phyloP scores from a whole-genome alignment of 2,329 filamentous ascomycete species.

The Pseudogymnoascus sp. region DNA sequence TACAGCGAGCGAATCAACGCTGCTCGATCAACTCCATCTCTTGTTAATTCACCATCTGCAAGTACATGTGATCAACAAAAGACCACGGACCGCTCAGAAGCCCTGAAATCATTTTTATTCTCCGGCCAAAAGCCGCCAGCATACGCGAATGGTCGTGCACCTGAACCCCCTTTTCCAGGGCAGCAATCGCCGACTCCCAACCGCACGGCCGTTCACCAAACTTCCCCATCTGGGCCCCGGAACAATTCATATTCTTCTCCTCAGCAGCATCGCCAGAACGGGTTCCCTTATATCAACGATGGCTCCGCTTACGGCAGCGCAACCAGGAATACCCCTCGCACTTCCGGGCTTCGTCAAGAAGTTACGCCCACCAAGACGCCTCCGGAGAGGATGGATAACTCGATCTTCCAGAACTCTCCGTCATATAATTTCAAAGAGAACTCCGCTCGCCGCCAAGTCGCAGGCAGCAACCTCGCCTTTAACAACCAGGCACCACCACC shows the following conservation, averaged over 20 bases:
- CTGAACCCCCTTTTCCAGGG: background rate
- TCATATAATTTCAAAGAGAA: conserved; percentile 6
- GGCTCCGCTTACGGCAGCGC: conserved; percentile 13
- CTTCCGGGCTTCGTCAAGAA: conserved; percentile 30
- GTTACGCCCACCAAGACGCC: conserved; percentile 27
- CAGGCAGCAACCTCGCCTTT: background rate
- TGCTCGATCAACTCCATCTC: conserved; percentile 32
- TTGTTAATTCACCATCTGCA: background rate
- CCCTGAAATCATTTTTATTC: conserved; percentile 52
- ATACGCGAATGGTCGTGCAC: background rate
- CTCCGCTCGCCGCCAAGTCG: background rate
- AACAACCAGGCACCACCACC: background rate
- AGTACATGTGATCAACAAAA: conserved; percentile 27
- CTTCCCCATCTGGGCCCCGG: background rate
- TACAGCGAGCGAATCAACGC: conserved; percentile 57
- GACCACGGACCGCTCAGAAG: conserved; percentile 38
- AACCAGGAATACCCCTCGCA: conserved; percentile 19
- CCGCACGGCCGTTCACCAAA: background rate
- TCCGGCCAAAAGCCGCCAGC: conserved; percentile 25
- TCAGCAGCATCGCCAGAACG: conserved; percentile 13
- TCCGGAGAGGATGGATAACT: conserved; percentile 12
- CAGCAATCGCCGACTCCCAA: background rate
- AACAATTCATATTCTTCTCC: conserved; percentile 2
- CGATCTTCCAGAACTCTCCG: background rate
- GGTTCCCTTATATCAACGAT: conserved; percentile 17